These are phyloP conservation scores for Tetramitus jugosus DNA, from an alignment of 208 protist genomes.

Conservation along the genomic window DNA sequence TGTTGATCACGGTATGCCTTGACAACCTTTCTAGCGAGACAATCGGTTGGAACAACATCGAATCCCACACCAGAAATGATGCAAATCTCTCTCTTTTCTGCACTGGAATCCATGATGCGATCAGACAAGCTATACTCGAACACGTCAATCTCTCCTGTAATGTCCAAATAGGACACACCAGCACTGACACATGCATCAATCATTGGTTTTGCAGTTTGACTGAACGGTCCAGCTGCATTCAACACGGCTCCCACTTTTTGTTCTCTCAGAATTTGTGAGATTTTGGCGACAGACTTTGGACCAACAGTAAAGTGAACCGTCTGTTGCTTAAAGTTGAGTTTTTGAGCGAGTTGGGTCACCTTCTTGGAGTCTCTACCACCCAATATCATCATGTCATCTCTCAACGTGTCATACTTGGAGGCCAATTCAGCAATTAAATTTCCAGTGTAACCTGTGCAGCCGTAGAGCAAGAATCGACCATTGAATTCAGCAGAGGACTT, in stretches of 20 bases:
- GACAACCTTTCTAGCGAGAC: neutral
- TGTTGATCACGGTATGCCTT: neutral
- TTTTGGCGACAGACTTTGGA: neutral
- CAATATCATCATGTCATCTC: neutral
- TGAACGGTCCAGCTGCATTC: neutral
- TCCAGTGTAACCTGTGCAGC: neutral
- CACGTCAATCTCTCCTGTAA: neutral
- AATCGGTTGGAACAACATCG: conserved; percentile 16
- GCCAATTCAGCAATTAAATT: neutral
- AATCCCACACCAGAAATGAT: neutral
- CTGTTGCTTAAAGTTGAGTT: neutral
- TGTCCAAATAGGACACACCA: neutral
- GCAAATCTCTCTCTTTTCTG: neutral
- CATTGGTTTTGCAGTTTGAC: neutral
- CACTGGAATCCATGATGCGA: neutral
- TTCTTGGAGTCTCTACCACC: neutral
- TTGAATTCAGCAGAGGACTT: too few species aligned
- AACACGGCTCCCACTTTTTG: neutral
- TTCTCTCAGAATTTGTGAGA: neutral
- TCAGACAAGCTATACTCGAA: neutral
- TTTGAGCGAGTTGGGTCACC: neutral
- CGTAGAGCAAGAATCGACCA: neutral
- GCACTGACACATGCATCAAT: neutral
- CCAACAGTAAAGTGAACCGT: too few species aligned
- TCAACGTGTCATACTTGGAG: neutral